Evolutionary conservation across 1,284 basidiomycete genomes (phyloP).

Genomic region (Ustilago xerochloae): DNA sequence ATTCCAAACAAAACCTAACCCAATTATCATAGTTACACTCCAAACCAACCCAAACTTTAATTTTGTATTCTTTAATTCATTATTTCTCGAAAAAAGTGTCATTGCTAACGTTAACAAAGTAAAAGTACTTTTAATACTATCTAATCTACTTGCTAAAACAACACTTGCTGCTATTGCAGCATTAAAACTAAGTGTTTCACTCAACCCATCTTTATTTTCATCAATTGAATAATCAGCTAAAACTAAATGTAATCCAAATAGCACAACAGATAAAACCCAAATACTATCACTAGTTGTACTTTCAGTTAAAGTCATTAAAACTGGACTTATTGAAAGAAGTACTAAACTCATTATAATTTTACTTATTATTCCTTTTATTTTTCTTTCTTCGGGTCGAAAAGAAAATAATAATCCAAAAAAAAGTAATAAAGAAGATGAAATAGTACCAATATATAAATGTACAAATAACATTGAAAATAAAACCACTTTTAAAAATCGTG

Average conservation of each 20-base stretch:
- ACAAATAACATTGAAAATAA: slow-evolving; percentile 53
- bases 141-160: slow-evolving; percentile 89
- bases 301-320: slow-evolving; percentile 88
- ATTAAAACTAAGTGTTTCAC: slow-evolving; percentile 84
- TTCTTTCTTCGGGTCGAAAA: not conserved
- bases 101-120: slow-evolving; percentile 85
- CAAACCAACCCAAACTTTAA: too few species aligned
- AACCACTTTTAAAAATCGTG: slow-evolving; percentile 41
- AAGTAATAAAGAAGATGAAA: not conserved
- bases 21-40: too few species aligned
- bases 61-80: too few species aligned
- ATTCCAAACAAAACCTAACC: too few species aligned
- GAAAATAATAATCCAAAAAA: not conserved
- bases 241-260: slow-evolving; percentile 76
- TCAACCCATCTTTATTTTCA: slow-evolving; percentile 21
- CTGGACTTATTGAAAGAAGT: slow-evolving; percentile 87
- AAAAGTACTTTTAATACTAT: slow-evolving; percentile 86
- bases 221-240: slow-evolving; percentile 75
- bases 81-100: too few species aligned
- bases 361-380: slow-evolving; percentile 4
- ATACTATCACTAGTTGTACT: slow-evolving; percentile 96
- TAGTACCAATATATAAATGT: slow-evolving; percentile 35
- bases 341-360: slow-evolving; percentile 80
- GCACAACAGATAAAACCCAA: slow-evolving; percentile 83
- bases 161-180: slow-evolving; percentile 93